Base-by-base conservation (phyloP, 1,139 yeast species). In the Blastobotrys capitulatus region DNA sequence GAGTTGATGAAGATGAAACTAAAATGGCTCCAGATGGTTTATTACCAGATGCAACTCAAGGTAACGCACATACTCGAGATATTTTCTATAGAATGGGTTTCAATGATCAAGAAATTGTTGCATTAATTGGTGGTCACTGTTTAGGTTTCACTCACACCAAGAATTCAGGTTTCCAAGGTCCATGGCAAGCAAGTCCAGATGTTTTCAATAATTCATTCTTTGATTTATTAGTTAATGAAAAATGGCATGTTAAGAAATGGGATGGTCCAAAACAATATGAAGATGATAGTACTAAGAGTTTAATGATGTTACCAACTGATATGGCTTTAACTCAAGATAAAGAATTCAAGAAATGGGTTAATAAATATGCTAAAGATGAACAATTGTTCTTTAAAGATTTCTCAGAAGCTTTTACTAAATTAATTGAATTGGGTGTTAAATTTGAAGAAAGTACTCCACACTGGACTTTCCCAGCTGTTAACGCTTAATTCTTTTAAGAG, bases 301-400 rank as follows among this genome's bases (percentile, higher is more conserved):
- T 83, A 60, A 88, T 88, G 96, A 88, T 88, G 96, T 73, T 88
- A 62, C 95, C 94, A 42, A 78, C 95, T 27, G 96, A 88, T 65
- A 78, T 80, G 71, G 84, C 90, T 2, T 69, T 88, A 60, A 73
- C 81, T 51, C 79, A 82, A 64, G 92, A 85, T 63, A 73, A 79
- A 44, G 73, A 72, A 54, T 87, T 85, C 67, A 69, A 74, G 62
- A 77, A 79, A 64, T 80, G 82, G 71, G 92, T 83, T 48, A 77
- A 79, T 63, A 70, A 72, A 62, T 88, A 82, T 65, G 95, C 96
- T 29, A 74, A 75, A 40, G 88, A 86, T 68, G 76, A 80, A 60
- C 81, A 79, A 44, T 65, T 73, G 46, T 88, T 83, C 74, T 85
- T 86, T 67, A 73, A 74, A 54, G 94, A 86, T 64, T 88, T 86